Conservation (phyloP, 768 basidiomycete species). For the Russula dissimulans region DNA sequence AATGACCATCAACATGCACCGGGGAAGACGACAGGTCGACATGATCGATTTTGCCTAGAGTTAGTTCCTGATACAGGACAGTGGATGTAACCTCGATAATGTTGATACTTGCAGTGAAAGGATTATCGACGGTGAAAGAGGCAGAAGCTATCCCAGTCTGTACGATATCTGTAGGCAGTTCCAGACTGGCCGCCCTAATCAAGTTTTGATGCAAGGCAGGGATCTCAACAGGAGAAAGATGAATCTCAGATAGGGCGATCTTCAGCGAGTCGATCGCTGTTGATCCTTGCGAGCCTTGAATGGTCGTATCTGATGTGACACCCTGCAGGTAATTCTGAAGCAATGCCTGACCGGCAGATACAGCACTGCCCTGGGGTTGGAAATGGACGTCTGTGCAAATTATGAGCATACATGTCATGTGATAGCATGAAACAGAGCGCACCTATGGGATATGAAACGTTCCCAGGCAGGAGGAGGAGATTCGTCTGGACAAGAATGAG, state of each 20-base stretch:
- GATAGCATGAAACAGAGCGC: not conserved
- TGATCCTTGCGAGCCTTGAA: conserved; percentile 44
- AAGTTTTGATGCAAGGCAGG: conserved; percentile 56
- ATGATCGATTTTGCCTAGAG: conserved; percentile 49
- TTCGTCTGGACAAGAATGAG: conserved; percentile 31
- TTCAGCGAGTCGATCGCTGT: conserved; percentile 55
- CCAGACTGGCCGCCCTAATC: conserved; percentile 44
- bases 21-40: conserved; percentile 48
- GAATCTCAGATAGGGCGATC: conserved; percentile 50
- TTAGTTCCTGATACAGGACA: conserved; percentile 46
- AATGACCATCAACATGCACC: conserved; percentile 51
- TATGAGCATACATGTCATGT: not conserved
- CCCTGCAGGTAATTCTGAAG: conserved; percentile 68
- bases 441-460: conserved; percentile 47
- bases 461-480: conserved; percentile 52
- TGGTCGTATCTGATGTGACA: conserved; percentile 42
- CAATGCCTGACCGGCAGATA: conserved; percentile 43
- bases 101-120: conserved; percentile 66
- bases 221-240: conserved; percentile 50
- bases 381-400: conserved; percentile 45
- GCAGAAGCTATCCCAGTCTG: conserved; percentile 50
- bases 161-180: conserved; percentile 54
- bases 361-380: conserved; percentile 45
- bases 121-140: conserved; percentile 51
- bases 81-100: conserved; percentile 44